Percentiles rank a stretch among this genome's conserved stretches.
phyloP scores from a whole-genome alignment of 1,284 basidiomycete genomes.

The Trametes polyzona region DNA sequence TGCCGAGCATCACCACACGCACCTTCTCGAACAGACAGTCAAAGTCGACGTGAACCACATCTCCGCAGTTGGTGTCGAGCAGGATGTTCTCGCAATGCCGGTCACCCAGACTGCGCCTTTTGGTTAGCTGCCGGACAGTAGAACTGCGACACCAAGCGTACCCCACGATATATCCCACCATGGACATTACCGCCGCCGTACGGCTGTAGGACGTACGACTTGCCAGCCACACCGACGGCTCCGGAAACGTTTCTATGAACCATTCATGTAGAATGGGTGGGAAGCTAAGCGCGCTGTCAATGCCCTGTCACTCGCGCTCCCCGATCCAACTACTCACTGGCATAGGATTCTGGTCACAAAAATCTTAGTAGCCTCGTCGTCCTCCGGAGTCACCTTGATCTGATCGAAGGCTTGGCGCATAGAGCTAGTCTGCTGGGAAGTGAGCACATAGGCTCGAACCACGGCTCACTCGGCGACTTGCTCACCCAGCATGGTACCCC shows the following conservation, averaged over 20 bases:
- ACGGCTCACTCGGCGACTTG: conserved; percentile 3
- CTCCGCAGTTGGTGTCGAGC: conserved; percentile 87
- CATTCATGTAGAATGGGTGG: conserved; percentile 95
- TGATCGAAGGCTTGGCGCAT: conserved; percentile 58
- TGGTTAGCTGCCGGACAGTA: neutral
- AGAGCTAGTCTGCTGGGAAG: conserved; percentile 41
- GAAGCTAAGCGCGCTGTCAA: conserved; percentile 49
- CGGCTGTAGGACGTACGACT: conserved; percentile 87
- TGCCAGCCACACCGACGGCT: conserved; percentile 93
- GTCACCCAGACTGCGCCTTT: conserved; percentile 81
- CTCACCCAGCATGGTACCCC: conserved; percentile 69
- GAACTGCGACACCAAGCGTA: conserved; percentile 42
- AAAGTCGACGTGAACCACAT: conserved; percentile 97
- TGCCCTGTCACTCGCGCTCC: neutral
- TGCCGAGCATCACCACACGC: conserved; percentile 1
- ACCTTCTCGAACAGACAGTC: conserved; percentile 98
- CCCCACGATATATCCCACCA: conserved; percentile 98
- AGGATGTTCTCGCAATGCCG: conserved; percentile 98
- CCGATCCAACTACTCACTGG: conserved; percentile 46
- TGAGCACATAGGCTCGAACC: conserved; percentile 26
- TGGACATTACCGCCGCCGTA: conserved; percentile 97
- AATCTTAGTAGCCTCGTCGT: conserved; percentile 57
- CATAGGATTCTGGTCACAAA: conserved; percentile 69
- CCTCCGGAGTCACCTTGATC: conserved; percentile 52
- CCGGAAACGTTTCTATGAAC: conserved; percentile 97